Evolutionary conservation across 371 early-diverging fungal species (phyloP).

Genomic region (Apophysomyces elegans): DNA sequence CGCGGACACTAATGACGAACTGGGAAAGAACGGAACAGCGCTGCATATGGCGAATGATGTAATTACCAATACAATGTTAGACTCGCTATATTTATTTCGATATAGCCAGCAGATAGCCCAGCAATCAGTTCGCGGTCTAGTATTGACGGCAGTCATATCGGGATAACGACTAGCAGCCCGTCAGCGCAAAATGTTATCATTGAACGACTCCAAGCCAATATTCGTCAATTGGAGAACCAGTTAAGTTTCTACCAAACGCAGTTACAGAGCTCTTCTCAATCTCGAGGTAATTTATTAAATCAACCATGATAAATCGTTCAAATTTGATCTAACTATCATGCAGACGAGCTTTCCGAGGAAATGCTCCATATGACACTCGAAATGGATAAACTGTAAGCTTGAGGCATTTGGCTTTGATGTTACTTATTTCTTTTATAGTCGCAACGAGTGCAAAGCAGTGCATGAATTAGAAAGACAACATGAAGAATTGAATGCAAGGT

Average conservation of each 20-base stretch:
- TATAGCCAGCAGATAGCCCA: slow-evolving; percentile 23
- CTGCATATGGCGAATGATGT: background rate
- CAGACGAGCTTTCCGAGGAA: slow-evolving; percentile 81
- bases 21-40: background rate
- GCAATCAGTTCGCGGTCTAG: slow-evolving; percentile 43
- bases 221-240: slow-evolving; percentile 73
- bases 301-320: slow-evolving; percentile 15
- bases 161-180: slow-evolving; percentile 9
- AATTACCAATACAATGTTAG: background rate
- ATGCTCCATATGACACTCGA: slow-evolving; percentile 66
- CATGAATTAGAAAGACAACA: slow-evolving; percentile 39
- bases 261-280: slow-evolving; percentile 63
- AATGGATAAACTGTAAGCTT: slow-evolving; percentile 58
- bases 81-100: background rate
- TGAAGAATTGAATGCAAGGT: slow-evolving; percentile 51
- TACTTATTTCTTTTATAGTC: slow-evolving; percentile 11
- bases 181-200: slow-evolving; percentile 42
- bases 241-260: slow-evolving; percentile 70
- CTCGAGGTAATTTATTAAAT: slow-evolving; percentile 51
- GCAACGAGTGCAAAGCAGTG: slow-evolving; percentile 29
- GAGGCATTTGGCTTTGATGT: background rate
- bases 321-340: slow-evolving; percentile 18
- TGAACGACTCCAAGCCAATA: slow-evolving; percentile 61
- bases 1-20: background rate
- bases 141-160: slow-evolving; percentile 35